Conservation (phyloP, 2,329 filamentous ascomycete species). For the Aspergillus aculeatus region DNA sequence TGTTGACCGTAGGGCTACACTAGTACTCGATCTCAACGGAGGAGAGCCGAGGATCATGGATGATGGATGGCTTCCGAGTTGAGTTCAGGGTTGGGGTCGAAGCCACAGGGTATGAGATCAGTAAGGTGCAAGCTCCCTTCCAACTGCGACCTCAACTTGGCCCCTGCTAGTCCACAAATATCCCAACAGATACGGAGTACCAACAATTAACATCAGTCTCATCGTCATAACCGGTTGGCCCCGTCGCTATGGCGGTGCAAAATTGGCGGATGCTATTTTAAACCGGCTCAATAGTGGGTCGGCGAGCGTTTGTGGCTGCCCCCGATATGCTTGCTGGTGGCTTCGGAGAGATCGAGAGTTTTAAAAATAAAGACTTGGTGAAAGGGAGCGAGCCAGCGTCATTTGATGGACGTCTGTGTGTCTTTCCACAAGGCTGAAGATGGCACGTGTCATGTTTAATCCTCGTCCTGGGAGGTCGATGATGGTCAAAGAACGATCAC, state of each 20-base stretch:
- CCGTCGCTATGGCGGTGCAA: constrained; percentile 12
- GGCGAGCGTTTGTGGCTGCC: background rate
- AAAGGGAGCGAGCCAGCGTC: background rate
- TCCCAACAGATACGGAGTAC: background rate
- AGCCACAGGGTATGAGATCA: background rate
- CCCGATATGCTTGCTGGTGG: background rate
- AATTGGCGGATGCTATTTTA: constrained; percentile 12
- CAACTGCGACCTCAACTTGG: background rate
- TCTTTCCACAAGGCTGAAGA: constrained; percentile 12
- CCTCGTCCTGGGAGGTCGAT: background rate
- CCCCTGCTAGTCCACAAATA: background rate
- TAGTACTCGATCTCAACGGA: background rate
- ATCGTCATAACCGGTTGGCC: background rate
- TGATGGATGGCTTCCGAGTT: too few species aligned
- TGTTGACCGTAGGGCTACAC: background rate
- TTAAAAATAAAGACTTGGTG: background rate
- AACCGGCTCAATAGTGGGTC: constrained; percentile 8
- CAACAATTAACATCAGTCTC: too few species aligned
- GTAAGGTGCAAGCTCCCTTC: background rate
- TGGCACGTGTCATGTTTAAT: constrained; percentile 1
- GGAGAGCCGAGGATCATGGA: too few species aligned
- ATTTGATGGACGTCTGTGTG: background rate
- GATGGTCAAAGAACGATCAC: too few species aligned
- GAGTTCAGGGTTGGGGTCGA: background rate
- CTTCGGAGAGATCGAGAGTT: background rate